These are phyloP conservation scores for Suillus americanus DNA, from an alignment of 768 basidiomycete genomes.

Conservation along the genomic window DNA sequence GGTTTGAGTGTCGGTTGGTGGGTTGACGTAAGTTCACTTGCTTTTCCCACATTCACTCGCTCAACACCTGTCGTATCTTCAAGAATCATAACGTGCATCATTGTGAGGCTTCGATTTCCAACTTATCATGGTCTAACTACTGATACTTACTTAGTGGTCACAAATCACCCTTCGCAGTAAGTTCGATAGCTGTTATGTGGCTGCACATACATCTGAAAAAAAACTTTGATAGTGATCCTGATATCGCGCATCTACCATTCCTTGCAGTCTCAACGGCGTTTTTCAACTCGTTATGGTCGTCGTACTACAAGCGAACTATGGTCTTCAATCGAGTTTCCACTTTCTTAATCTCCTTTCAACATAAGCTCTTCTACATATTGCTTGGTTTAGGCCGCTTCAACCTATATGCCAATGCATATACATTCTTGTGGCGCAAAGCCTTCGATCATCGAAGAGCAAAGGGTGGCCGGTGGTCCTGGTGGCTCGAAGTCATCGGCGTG, in stretches of 20 bases:
- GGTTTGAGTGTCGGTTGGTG: conserved; percentile 98
- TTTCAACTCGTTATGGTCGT: conserved; percentile 84
- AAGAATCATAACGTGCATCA: conserved; percentile 97
- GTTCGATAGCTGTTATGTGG: conserved; percentile 22
- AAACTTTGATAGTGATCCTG: conserved; percentile 59
- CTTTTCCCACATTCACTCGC: conserved; percentile 10
- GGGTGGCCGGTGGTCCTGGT: conserved; percentile 78
- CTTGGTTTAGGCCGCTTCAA: conserved; percentile 93
- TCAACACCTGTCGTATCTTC: not conserved
- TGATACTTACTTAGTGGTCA: conserved; percentile 62
- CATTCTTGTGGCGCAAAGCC: conserved; percentile 64
- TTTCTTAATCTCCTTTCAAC: conserved; percentile 73
- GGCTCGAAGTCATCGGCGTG: conserved; percentile 72
- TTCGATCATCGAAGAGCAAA: conserved; percentile 61
- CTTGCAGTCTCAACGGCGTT: conserved; percentile 90
- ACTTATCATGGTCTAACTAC: conserved; percentile 8
- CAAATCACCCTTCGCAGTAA: conserved; percentile 96
- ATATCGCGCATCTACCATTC: conserved; percentile 90
- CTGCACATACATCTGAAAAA: not conserved
- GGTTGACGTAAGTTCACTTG: conserved; percentile 78
- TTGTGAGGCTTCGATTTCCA: conserved; percentile 51
- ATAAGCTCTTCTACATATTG: conserved; percentile 89
- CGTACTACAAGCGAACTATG: conserved; percentile 91
- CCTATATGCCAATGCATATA: conserved; percentile 86
- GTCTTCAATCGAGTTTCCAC: conserved; percentile 69